Conservation (phyloP, 2,329 filamentous ascomycete genomes). For the Aplosporella prunicola region DNA sequence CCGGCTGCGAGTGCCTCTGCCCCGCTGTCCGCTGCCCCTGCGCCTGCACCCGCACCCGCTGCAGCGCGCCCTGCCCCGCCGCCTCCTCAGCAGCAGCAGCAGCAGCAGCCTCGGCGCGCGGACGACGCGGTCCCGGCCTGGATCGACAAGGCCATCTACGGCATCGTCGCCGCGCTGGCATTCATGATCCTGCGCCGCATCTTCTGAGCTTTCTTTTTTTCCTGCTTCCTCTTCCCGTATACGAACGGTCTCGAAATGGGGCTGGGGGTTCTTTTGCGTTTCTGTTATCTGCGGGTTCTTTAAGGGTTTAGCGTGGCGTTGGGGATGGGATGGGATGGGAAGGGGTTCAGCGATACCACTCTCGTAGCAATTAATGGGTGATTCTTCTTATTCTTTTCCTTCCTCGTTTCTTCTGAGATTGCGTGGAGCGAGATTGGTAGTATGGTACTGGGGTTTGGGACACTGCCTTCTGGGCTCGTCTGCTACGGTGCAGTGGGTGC, state of each 20-base stretch:
- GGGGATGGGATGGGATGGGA: too few relatives aligned
- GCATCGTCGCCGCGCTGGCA: constrained; percentile 58
- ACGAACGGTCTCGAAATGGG: background rate
- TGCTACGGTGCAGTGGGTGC: too few relatives aligned
- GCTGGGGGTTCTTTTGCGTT: background rate
- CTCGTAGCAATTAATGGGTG: too few relatives aligned
- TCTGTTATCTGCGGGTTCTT: background rate
- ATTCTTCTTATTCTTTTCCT: too few relatives aligned
- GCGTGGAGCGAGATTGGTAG: too few relatives aligned
- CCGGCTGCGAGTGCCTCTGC: constrained; percentile 3
- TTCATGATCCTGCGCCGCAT: constrained; percentile 55
- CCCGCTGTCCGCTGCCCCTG: constrained; percentile 9
- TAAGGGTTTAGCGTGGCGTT: constrained; percentile 6
- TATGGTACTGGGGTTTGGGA: too few relatives aligned
- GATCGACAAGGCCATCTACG: constrained; percentile 73
- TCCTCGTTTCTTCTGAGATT: too few relatives aligned
- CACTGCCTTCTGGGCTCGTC: too few relatives aligned
- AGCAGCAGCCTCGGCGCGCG: constrained; percentile 10
- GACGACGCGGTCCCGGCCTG: constrained; percentile 55
- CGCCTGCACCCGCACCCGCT: constrained; percentile 10
- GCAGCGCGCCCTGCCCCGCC: constrained; percentile 11
- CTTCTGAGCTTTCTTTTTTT: constrained; percentile 9
- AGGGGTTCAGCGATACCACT: too few relatives aligned
- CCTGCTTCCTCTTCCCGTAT: background rate
- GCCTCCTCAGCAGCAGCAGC: constrained; percentile 9